These are phyloP conservation scores for Suhomyces coccinellae DNA, from an alignment of 1,139 yeast genomes.

Conservation along the genomic window DNA sequence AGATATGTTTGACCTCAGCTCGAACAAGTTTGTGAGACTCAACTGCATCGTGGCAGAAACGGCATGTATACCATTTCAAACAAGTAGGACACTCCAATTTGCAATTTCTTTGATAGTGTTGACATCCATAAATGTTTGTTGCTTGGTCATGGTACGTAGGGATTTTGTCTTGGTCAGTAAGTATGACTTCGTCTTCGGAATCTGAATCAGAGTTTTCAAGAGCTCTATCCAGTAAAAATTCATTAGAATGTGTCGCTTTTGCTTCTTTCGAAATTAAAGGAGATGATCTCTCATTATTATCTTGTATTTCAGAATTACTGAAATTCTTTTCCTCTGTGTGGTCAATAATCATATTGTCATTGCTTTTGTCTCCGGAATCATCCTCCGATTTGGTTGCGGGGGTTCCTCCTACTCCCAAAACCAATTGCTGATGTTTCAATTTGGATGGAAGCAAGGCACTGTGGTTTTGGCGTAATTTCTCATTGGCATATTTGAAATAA, in stretches of 20 bases:
- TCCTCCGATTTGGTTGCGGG: background rate
- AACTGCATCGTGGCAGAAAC: slow-evolving; percentile 79
- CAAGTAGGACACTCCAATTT: slow-evolving; percentile 82
- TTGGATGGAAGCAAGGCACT: slow-evolving; percentile 15
- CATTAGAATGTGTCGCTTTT: too few relatives aligned
- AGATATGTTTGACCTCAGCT: slow-evolving; percentile 60
- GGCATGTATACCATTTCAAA: slow-evolving; percentile 72
- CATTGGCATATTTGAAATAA: slow-evolving; percentile 50
- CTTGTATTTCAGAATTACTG: too few relatives aligned
- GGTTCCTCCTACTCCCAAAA: slow-evolving; percentile 9
- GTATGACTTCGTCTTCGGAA: slow-evolving; percentile 36
- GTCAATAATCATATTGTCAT: slow-evolving; percentile 5
- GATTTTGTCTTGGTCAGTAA: slow-evolving; percentile 49
- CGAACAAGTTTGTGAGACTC: slow-evolving; percentile 65
- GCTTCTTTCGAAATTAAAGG: too few relatives aligned
- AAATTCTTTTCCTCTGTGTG: background rate
- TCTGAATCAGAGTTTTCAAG: background rate
- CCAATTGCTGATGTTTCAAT: slow-evolving; percentile 21
- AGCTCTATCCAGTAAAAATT: too few relatives aligned
- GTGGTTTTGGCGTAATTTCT: slow-evolving; percentile 24
- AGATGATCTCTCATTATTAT: too few relatives aligned
- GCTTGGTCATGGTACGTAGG: slow-evolving; percentile 50
- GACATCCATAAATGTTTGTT: slow-evolving; percentile 62
- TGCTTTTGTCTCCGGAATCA: slow-evolving; percentile 5
- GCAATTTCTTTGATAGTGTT: slow-evolving; percentile 81